Evolutionary conservation across 371 early-diverging fungal species (phyloP).

Genomic region (Apophysomyces elegans): DNA sequence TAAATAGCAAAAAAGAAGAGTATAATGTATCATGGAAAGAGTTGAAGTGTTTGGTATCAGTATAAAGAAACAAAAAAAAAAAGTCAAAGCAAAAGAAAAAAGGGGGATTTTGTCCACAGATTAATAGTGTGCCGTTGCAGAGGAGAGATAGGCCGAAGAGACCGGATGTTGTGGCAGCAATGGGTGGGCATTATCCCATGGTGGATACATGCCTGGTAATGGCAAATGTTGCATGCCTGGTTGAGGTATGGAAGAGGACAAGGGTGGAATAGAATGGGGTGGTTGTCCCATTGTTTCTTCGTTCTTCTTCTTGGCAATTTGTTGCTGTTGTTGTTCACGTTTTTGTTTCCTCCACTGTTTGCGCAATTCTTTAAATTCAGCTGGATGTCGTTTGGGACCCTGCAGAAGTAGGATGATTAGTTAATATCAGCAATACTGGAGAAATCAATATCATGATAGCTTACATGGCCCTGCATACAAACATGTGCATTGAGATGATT

Average conservation of each 20-base stretch:
- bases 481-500: constrained; percentile 79
- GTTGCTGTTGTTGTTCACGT: constrained; percentile 16
- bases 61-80: constrained; percentile 1
- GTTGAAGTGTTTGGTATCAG: neutral
- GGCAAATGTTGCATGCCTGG: neutral
- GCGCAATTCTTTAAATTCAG: constrained; percentile 40
- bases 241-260: neutral
- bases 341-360: constrained; percentile 40
- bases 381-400: constrained; percentile 38
- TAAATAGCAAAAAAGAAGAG: neutral
- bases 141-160: neutral
- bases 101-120: no score
- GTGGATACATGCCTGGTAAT: constrained; percentile 3
- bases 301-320: neutral
- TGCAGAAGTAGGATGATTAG: constrained; percentile 6
- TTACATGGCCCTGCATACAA: constrained; percentile 72
- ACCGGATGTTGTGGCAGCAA: neutral
- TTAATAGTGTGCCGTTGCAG: constrained; percentile 4
- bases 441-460: constrained; percentile 13
- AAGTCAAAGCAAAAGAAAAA: neutral
- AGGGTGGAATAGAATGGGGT: neutral
- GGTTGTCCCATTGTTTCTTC: neutral
- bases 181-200: neutral
- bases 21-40: neutral
- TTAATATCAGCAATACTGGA: constrained; percentile 7